phyloP scores from a whole-genome alignment of 225 moss, liverwort and hornwort species.

The Rhytidiadelphus loreus region DNA sequence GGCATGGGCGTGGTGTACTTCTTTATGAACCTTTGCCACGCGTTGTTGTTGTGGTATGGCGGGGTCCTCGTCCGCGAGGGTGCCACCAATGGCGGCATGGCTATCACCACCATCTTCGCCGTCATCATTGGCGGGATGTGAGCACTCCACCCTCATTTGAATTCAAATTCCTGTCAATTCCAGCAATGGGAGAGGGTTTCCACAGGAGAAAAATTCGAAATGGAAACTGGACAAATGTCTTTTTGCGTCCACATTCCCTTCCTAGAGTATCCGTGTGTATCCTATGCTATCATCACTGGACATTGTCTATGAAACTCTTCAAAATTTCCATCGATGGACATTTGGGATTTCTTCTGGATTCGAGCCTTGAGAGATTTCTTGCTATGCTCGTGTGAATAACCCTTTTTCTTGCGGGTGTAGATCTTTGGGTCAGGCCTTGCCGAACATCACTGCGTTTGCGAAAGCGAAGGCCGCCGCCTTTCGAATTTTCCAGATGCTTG shows the following conservation, averaged over 20 bases:
- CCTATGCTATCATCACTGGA: background rate
- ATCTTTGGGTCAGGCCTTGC: slow-evolving; percentile 14
- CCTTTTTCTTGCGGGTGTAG: background rate
- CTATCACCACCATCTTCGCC: slow-evolving; percentile 36
- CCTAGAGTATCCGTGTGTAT: background rate
- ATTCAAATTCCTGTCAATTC: background rate
- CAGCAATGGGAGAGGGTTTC: background rate
- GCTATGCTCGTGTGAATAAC: background rate
- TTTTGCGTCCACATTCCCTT: background rate
- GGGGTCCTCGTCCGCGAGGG: slow-evolving; percentile 27
- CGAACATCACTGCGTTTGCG: slow-evolving; percentile 12
- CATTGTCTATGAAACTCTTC: background rate
- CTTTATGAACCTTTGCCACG: slow-evolving; percentile 12
- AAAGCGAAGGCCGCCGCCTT: slow-evolving; percentile 26
- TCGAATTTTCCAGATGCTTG: slow-evolving; percentile 23
- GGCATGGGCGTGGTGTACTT: slow-evolving; percentile 29
- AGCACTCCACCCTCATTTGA: background rate
- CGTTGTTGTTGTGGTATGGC: slow-evolving; percentile 57
- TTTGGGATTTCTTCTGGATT: background rate
- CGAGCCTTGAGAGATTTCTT: background rate
- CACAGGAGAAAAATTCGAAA: background rate
- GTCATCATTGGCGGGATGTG: slow-evolving; percentile 51
- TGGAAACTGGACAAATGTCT: background rate
- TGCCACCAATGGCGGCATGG: slow-evolving; percentile 30
- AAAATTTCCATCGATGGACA: background rate